Evolutionary conservation across 2,329 filamentous ascomycete genomes (phyloP).

Genomic region (Colletotrichum chrysophilum): DNA sequence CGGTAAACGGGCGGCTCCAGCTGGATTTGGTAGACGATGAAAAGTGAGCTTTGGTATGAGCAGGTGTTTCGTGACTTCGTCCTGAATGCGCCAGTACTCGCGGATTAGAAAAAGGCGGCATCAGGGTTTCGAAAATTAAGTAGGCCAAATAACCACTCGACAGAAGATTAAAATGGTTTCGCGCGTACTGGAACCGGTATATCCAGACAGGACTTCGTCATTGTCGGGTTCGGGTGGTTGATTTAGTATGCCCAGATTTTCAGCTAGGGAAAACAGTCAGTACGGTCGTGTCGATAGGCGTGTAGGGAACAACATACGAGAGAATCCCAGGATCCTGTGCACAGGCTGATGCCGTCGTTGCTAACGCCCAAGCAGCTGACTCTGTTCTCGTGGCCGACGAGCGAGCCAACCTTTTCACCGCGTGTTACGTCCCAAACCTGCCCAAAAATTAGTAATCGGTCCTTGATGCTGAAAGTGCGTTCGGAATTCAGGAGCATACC

Average conservation of each 20-base stretch:
- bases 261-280: conserved; percentile 60
- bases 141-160: conserved; percentile 22
- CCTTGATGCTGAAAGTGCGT: not conserved
- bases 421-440: conserved; percentile 98
- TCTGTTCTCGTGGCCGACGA: conserved; percentile 97
- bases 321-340: conserved; percentile 99
- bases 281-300: conserved; percentile 53
- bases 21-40: conserved; percentile 17
- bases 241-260: conserved; percentile 85
- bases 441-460: conserved; percentile 15
- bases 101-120: conserved; percentile 23
- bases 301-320: conserved; percentile 71
- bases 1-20: conserved; percentile 16
- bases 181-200: conserved; percentile 24
- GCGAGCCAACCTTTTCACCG: conserved; percentile 94
- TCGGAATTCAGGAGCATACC: conserved; percentile 59
- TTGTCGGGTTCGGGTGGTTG: not conserved
- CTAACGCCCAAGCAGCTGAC: conserved; percentile 98
- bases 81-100: conserved; percentile 23
- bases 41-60: conserved; percentile 22
- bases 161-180: conserved; percentile 23
- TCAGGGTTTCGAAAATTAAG: conserved; percentile 23
- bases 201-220: conserved; percentile 22
- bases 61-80: conserved; percentile 25
- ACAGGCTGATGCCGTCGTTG: conserved; percentile 98